Evolutionary conservation across 352 stramenopile genomes (phyloP).

Genomic region (Pythium volutum): DNA sequence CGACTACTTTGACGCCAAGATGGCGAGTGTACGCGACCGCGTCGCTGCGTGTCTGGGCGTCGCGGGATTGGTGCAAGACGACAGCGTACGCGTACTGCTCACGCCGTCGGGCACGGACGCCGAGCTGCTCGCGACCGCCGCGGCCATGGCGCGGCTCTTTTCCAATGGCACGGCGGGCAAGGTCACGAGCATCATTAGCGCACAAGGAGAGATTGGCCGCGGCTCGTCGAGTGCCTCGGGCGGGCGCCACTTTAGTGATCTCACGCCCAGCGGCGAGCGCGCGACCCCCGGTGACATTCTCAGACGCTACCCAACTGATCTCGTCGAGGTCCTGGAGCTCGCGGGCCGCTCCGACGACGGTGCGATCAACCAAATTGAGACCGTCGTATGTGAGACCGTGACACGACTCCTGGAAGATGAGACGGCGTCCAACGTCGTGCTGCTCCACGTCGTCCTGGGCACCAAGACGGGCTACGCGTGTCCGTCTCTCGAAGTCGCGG

Average conservation of each 20-base stretch:
- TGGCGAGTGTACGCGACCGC: conserved; percentile 47
- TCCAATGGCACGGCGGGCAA: conserved; percentile 46
- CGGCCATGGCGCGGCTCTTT: conserved; percentile 62
- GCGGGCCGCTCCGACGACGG: conserved; percentile 53
- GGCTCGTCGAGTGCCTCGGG: conserved; percentile 72
- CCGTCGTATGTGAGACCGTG: conserved; percentile 41
- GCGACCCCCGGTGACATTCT: conserved; percentile 41
- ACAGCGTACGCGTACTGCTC: conserved; percentile 57
- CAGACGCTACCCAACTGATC: conserved; percentile 50
- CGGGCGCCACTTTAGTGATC: conserved; percentile 79
- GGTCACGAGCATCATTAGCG: conserved; percentile 82
- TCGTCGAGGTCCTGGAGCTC: conserved; percentile 68
- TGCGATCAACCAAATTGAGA: conserved; percentile 48
- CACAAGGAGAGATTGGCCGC: conserved; percentile 80
- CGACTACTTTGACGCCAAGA: conserved; percentile 69
- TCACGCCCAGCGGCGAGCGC: conserved; percentile 67
- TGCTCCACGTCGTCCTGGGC: conserved; percentile 84
- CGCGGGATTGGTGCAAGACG: conserved; percentile 44
- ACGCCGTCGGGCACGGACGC: conserved; percentile 86
- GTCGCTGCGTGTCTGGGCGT: conserved; percentile 60
- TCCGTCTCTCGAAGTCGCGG: conserved; percentile 63
- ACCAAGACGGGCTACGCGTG: conserved; percentile 84
- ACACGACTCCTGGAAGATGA: conserved; percentile 39
- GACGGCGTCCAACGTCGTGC: conserved; percentile 53
- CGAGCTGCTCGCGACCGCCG: conserved; percentile 75